phyloP scores from a whole-genome alignment of 352 stramenopile genomes.

The Aphanomyces invadans region DNA sequence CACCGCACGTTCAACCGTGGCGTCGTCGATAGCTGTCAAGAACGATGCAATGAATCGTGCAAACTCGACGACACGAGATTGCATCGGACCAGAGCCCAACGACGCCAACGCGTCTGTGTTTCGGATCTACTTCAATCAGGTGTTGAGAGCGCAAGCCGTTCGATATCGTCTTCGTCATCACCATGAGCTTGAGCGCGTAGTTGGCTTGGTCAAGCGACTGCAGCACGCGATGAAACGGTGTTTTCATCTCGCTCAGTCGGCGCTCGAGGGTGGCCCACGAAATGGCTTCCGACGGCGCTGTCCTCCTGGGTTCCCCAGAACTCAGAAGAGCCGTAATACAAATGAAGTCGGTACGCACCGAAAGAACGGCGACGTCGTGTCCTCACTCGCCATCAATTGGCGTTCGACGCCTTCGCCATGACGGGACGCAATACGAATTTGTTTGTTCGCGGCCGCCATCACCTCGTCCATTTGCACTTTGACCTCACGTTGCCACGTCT shows the following conservation, averaged over 20 bases:
- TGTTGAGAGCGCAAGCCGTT: neutral
- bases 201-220: conserved; percentile 3
- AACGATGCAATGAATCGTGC: neutral
- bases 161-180: neutral
- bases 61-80: neutral
- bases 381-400: neutral
- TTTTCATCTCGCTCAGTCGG: neutral
- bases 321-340: neutral
- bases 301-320: neutral
- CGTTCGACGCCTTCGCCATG: neutral
- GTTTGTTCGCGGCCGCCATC: neutral
- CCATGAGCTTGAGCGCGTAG: conserved; percentile 3
- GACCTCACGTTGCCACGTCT: neutral
- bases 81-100: neutral
- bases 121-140: neutral
- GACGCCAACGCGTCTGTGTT: neutral
- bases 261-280: neutral
- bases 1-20: neutral
- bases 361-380: neutral
- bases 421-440: neutral
- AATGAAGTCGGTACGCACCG: neutral
- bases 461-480: neutral
- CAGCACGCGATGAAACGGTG: neutral
- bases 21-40: neutral
- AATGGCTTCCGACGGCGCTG: neutral